Evolutionary conservation across 441 rosid species (phyloP).

Genomic region (Populus trichocarpa): DNA sequence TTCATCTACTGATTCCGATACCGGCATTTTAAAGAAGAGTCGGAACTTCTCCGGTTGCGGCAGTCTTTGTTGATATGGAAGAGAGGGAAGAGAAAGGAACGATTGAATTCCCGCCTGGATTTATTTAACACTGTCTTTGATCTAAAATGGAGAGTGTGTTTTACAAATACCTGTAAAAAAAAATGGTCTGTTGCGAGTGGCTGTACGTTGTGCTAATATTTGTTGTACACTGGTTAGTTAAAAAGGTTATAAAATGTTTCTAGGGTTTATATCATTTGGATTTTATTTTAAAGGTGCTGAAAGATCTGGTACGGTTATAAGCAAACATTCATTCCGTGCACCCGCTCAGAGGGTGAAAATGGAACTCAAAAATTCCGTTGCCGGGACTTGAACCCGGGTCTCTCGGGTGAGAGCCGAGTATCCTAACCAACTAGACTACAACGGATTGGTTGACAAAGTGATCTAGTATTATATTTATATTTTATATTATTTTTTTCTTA

Average conservation of each 20-base stretch:
- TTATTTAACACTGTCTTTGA: not conserved
- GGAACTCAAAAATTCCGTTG: conserved; percentile 40
- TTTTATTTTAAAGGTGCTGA: not conserved
- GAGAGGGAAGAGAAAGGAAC: not conserved
- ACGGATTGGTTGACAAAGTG: conserved; percentile 22
- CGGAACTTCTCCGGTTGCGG: conserved; percentile 35
- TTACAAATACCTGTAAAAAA: not conserved
- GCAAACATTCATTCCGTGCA: not conserved
- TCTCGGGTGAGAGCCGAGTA: conserved; percentile 98
- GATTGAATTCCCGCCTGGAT: not conserved
- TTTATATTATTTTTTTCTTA: no score
- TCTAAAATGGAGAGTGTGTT: not conserved
- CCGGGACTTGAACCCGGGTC: conserved; percentile 89
- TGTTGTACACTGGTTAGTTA: not conserved
- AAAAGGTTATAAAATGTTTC: not conserved
- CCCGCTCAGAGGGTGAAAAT: not conserved
- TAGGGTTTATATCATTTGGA: not conserved
- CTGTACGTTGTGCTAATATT: not conserved
- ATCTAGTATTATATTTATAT: no score
- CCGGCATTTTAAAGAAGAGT: conserved; percentile 9
- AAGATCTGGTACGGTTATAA: not conserved
- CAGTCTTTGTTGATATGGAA: conserved; percentile 19
- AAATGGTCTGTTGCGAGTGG: not conserved
- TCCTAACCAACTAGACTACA: conserved; percentile 98
- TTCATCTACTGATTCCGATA: conserved; percentile 32